Conservation (phyloP, 257 asterid species). For the Ilex aquifolium region DNA sequence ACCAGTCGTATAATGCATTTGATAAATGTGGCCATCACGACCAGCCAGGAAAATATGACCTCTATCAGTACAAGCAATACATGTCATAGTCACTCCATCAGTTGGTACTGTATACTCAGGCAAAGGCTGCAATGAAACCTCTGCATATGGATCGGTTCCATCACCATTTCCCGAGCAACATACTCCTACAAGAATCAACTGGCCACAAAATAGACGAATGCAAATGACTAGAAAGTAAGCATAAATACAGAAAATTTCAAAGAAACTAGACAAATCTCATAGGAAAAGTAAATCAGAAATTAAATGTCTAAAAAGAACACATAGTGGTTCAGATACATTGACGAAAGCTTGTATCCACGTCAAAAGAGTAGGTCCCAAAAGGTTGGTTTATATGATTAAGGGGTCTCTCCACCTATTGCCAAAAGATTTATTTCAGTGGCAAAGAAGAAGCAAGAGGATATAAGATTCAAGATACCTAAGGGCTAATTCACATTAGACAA, state of each 20-base stretch:
- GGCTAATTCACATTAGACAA: too few relatives aligned
- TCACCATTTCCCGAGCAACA: conserved; percentile 89
- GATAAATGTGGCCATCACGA: conserved; percentile 93
- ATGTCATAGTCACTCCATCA: conserved; percentile 97
- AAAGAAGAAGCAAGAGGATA: too few relatives aligned
- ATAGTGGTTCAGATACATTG: background rate
- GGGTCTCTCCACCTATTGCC: too few relatives aligned
- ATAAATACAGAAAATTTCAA: background rate
- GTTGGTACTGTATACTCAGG: conserved; percentile 89
- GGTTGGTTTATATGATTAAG: too few relatives aligned
- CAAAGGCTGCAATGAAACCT: conserved; percentile 82
- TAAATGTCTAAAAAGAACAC: background rate
- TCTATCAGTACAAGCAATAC: conserved; percentile 76
- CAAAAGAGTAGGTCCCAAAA: background rate
- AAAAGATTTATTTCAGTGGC: too few relatives aligned
- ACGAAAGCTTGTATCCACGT: background rate
- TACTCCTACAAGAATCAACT: conserved; percentile 93
- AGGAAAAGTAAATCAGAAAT: background rate
- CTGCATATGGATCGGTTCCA: conserved; percentile 83
- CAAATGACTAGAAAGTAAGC: conserved; percentile 9
- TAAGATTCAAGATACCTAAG: too few relatives aligned
- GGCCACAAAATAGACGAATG: conserved; percentile 25
- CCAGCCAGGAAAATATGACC: conserved; percentile 94
- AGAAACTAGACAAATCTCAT: background rate
- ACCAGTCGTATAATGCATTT: conserved; percentile 85